Base-by-base conservation (phyloP, 306 rosid species). In the Acacia confusa region DNA sequence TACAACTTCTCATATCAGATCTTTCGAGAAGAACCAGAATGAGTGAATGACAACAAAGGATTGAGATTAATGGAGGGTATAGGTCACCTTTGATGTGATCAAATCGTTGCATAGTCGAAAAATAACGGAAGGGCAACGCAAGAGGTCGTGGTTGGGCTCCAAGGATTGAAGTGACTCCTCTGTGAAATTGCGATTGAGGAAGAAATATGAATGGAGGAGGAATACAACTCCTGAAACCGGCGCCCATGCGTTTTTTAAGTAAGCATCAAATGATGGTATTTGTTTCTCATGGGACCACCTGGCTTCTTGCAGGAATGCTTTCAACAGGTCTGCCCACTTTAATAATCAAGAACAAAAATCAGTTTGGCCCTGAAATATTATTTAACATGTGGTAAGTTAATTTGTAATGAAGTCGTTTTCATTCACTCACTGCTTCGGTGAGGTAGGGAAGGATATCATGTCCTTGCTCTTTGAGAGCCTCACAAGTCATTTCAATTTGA, bases 91-190 rank as follows among this genome's bases (percentile, higher is more conserved):
- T 0, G 88, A 87, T 32, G 94, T 90, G 48, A 53, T 89, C 85
- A 86, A 60, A 82, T 92, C 97, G 41, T 92, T 90, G 78, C 82
- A 82, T 9, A 89, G 89, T 41, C 94, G 82, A 41, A 90, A 88
- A 75, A 88, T 86, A 9, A 28, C 25, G 43, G 92, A 85, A 0
- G 93, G 28, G 45, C 71, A 71, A 5, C 67, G 70, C 27, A 87
- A 30, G 36, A 87, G 79, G 36, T 76, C 34, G 15, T 86, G 91
- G 76, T 19, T 63, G 28, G 78, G 84, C 9, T 81, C 48, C 43
- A 88, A 72, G 75, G 74, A 40, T 4, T 75, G 66, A 50, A 88
- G 85, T 36, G 81, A 84, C 24, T 83, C 81, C 19, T 87, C 60
- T 38, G 94, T 78, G 58, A 83, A 74, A 43, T 20, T 79, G 58